Evolutionary conservation across 192 early-diverging fungal species (phyloP).

Genomic region (Coemansia sp.): DNA sequence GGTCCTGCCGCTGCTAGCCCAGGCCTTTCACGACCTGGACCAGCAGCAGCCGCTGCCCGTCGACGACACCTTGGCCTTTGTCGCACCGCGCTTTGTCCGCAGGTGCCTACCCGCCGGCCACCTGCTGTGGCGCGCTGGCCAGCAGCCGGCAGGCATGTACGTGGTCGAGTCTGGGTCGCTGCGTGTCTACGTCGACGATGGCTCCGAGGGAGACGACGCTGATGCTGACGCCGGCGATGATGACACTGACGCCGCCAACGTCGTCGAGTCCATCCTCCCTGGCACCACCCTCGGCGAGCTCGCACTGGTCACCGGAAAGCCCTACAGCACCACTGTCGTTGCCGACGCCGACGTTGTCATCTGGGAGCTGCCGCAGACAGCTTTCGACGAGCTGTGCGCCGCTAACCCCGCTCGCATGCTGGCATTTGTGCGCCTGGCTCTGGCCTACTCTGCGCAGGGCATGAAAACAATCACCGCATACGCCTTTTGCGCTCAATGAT

Average conservation of each 20-base stretch:
- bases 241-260: neutral
- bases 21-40: conserved; percentile 67
- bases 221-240: conserved; percentile 9
- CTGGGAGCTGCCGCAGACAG: conserved; percentile 70
- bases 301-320: conserved; percentile 66
- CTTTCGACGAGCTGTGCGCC: conserved; percentile 67
- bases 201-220: conserved; percentile 20
- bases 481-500: conserved; percentile 53
- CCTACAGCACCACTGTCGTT: conserved; percentile 61
- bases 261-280: conserved; percentile 82
- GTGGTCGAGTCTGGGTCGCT: conserved; percentile 77
- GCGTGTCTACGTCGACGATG: conserved; percentile 52
- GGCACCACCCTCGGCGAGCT: conserved; percentile 92
- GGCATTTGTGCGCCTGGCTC: conserved; percentile 74
- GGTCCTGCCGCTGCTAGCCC: conserved; percentile 58
- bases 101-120: conserved; percentile 56
- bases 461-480: conserved; percentile 54
- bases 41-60: conserved; percentile 40
- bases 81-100: conserved; percentile 69
- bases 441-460: conserved; percentile 70
- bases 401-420: conserved; percentile 71
- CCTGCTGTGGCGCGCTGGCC: conserved; percentile 69
- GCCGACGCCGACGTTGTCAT: conserved; percentile 65
- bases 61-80: conserved; percentile 59
- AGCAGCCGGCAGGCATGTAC: conserved; percentile 62